These are phyloP conservation scores for Clarkia xantiana DNA, from an alignment of 345 rosid genomes.

Conservation along the genomic window DNA sequence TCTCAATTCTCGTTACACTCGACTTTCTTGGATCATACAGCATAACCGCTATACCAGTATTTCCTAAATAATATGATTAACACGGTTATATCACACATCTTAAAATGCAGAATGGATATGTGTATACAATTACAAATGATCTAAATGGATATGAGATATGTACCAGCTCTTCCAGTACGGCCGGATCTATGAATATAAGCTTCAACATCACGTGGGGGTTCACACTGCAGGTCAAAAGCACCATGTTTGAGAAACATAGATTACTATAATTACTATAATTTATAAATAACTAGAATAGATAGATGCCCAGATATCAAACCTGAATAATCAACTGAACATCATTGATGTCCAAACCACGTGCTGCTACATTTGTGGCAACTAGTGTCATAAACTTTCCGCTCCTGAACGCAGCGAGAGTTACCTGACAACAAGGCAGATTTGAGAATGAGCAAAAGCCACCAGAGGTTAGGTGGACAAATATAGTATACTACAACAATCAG, in stretches of 20 bases:
- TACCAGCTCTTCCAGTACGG: constrained; percentile 98
- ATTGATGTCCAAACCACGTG: constrained; percentile 90
- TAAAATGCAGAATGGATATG: constrained; percentile 2
- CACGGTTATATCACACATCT: neutral
- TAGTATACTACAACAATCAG: too few relatives aligned
- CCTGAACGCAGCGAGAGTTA: constrained; percentile 82
- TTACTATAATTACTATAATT: neutral
- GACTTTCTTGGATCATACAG: constrained; percentile 81
- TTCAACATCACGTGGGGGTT: constrained; percentile 97
- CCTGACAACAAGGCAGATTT: constrained; percentile 25
- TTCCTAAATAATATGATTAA: constrained; percentile 32
- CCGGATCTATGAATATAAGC: constrained; percentile 97
- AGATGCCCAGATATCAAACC: constrained; percentile 24
- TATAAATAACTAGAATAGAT: neutral
- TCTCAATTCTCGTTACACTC: constrained; percentile 54
- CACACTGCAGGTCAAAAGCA: constrained; percentile 41
- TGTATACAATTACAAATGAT: neutral
- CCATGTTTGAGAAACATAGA: constrained; percentile 3
- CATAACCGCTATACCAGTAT: constrained; percentile 90
- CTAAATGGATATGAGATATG: neutral
- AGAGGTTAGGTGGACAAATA: neutral
- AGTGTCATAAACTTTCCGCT: constrained; percentile 74
- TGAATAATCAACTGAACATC: constrained; percentile 95
- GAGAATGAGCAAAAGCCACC: neutral
- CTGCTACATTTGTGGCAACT: constrained; percentile 96